Conservation (phyloP, 2,329 filamentous ascomycete genomes). For the Phaeosphaeria sp. region DNA sequence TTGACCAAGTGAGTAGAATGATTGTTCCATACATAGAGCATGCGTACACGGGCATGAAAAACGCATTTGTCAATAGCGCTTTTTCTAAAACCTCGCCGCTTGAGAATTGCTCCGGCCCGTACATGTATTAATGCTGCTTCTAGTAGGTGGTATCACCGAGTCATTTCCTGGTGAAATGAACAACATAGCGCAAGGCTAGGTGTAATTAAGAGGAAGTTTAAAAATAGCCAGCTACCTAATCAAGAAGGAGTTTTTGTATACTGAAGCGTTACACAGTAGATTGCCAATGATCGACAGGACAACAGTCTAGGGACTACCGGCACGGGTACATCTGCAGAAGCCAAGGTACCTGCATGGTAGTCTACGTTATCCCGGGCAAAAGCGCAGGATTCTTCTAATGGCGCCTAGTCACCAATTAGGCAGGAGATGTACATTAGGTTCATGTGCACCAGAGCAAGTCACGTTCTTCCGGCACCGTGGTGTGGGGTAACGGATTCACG, state of each 20-base stretch:
- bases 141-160: not conserved
- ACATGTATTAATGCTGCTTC: not conserved
- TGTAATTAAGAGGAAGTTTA: not conserved
- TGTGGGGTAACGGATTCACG: not conserved
- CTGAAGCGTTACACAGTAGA: not conserved
- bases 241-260: not conserved
- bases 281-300: not conserved
- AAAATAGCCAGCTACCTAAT: not conserved
- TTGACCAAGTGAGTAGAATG: no score
- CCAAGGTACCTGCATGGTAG: not conserved
- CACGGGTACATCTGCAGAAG: not conserved
- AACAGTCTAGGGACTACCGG: not conserved
- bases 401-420: not conserved
- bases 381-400: not conserved
- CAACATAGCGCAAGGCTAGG: not conserved
- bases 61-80: not conserved
- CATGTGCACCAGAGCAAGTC: not conserved
- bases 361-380: not conserved
- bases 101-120: not conserved
- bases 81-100: not conserved
- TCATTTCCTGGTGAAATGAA: not conserved
- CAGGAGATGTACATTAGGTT: not conserved
- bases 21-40: not conserved
- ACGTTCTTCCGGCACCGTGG: not conserved
- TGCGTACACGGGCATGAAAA: not conserved